Evolutionary conservation across 73 alveolate species (phyloP), one percentile per base, ranked within the genome.

Genomic region (Paramecium sonneborni): DNA sequence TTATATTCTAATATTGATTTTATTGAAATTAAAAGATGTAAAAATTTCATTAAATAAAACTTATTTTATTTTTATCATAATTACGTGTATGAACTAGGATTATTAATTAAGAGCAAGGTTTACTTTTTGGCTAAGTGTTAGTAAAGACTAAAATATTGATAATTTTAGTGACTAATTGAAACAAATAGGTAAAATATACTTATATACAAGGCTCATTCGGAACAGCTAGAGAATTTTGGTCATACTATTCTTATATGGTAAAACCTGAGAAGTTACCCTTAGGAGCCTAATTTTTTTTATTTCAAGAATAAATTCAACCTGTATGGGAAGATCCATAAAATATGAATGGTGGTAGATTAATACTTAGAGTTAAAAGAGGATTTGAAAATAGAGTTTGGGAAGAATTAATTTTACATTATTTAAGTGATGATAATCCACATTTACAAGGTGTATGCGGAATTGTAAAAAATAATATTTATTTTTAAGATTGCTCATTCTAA

Each of bases 241-340:
- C 95, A 38, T 92, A 92, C 15, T 96, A 95, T 88, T 94, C 95
- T 76, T 94, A 93, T 92, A 92, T 96, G 62, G 92, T 93, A 56
- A 96, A 95, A 93, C 99, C 99, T 11, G 96, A 96, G 43, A 76
- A 94, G 72, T 85, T 95, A 10, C 94, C 93, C 23, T 79, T 76
- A n/a, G 97, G 97, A n/a, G 95, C 97, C 2, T 92, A 95, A 48
- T 94, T 85, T 74, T 96, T 93, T 48, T 46, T 96, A 95, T 96
- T 96, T 86, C 92, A 92, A 85, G 97, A 96, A 10, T 96, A 94
- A 6, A 93, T 96, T 21, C 92, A 95, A 85, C 99, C 98, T 2
- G 92, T 94, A 93, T 96, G 99, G 99, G 99, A 96, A 92, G 99
- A 96, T 76, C 98, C 96, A 85, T 95, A 94, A 39, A 96, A 96